Evolutionary conservation across 2,329 filamentous ascomycete genomes (phyloP), one percentile per base, ranked within the genome.

Genomic region (Fusarium sp.): DNA sequence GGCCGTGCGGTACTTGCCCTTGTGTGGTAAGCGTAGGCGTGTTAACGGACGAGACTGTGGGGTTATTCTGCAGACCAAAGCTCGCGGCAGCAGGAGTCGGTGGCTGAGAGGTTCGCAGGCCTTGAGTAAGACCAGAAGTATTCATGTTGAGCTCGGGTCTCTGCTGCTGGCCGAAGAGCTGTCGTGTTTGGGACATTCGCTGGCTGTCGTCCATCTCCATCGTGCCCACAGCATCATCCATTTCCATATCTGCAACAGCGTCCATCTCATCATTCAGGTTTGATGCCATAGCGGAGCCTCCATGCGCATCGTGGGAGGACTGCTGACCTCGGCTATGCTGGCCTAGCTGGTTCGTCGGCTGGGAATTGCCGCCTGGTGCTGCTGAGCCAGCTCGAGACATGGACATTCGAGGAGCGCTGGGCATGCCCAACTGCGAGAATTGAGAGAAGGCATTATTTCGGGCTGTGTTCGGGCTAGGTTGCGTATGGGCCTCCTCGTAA

Each of bases 1-100:
- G 77, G 53, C 81, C 89, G 63, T 84, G 86, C 41, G 88, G 86
- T 35, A 92, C 88, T 73, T 93, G 91, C 57, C 87, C 85, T 33
- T 92, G 91, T 69, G 93, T 93, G 63, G 92, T 92, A 60, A 98
- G 86, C 1, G 94, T 97, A 1, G 95, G 95, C 0, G 95, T 98
- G 79, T 98, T 98, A 57, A 98, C 95, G 6, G 94, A 98, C 5
- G 96, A 99, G 20, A 98, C 95, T 2, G 94, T 98, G 18, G 95
- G 95, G 78, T 98, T 98, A 79, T 97, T 93, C 77, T 94, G 92
- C 71, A 97, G 89, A 49, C 90, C 90, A 75, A 95, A 93, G 73
- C 86, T 90, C 46, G 91, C 88, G 26, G 93, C 86, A 31, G 91
- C 91, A 4, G 95, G 95, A 1, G 95, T 98, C 6, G 92, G 90